Evolutionary conservation across 176 grass and related monocot species (phyloP), one percentile per base, ranked within the genome.

Genomic region (Zea luxurians): DNA sequence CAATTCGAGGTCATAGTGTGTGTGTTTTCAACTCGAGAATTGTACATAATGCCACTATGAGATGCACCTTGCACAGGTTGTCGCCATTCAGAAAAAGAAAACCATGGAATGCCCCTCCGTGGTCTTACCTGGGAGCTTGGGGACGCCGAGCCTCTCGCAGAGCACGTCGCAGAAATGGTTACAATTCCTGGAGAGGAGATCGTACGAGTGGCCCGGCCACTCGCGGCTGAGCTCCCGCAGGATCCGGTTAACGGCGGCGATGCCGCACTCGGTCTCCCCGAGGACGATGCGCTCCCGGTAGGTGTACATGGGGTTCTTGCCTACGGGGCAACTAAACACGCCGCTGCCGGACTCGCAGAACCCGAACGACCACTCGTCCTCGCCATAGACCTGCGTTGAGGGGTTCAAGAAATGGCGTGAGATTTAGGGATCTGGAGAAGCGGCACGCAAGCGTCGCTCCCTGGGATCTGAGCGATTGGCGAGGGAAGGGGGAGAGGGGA

Each of bases 291-390:
- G 10, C 88, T 99, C 96, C 27, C 88, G 88, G 85, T 99, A 99
- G 52, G 88, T 99, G 87, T 99, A 99, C 96, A 99, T 99, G 74
- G 96, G 87, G 75, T 99, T 99, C 87, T 87, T 93, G 64, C 88
- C 54, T 4, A 93, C 81, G 78, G 90, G 92, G 82, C 96, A 99
- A 83, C 79, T 93, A 80, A 99, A 99, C 27, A 99, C 96, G 62
- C 96, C 96, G 77, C 81, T 89, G 67, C 96, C 96, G 71, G 48
- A 67, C 61, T 99, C 96, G 83, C 92, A 99, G 87, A 85, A 94
- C 41, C 95, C 95, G 69, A 97, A 97, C 45, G 95, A 97, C 95
- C 95, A 97, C 89, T 97, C 96, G 15, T 95, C 96, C 80, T 95
- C 92, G 61, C 90, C 92, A 70, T 95, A 89, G 57, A 99, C 96